Base-by-base conservation (phyloP, 2,329 filamentous ascomycete species). In the Monascus ruber region DNA sequence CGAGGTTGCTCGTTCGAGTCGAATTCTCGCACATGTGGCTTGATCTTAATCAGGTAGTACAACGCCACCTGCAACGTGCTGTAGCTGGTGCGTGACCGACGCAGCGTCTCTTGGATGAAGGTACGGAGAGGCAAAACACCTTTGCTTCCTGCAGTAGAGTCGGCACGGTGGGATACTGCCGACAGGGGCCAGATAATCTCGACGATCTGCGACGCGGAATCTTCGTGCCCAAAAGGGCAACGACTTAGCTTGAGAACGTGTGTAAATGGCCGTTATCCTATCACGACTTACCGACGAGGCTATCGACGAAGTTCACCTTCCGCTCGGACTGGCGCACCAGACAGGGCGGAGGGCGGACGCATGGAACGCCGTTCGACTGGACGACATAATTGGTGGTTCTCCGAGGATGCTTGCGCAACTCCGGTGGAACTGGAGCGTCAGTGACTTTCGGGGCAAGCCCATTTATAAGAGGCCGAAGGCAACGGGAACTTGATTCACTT, bases 141-240 rank as follows among this genome's bases (percentile, higher is more conserved):
- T 59, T 83, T 85, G 57, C 74, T 74, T 43, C 77, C 80, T 47
- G 68, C 66, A 44, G 62, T 56, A 42, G 76, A 69, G 57, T 89
- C 84, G 52, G 73, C 80, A 53, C 81, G 79, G 62, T 83, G 84
- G 42, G 83, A 76, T 29, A 82, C 78, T 42, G 85, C 88, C 39
- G 89, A 93, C 33, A 89, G 73, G 34, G 91, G 88, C 91, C 91
- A 98, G 55, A 98, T 94, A 39, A 84, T 85, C 70, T 95, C 87
- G 36, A 98, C 88, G 63, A 96, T 94, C 64, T 94, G 86, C 39
- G 91, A 91, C 38, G 91, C 91, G 53, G 89, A 94, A 77, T 95
- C 89, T 95, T 74, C 25, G 39, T 41, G 25, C 29, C 33, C 9
- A 24, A 26, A 33, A 9, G 28, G 32, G 26, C 36, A 29, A n/a